Evolutionary conservation across 805 yeast genomes (phyloP).

Genomic region (Yarrowia alimentaria): DNA sequence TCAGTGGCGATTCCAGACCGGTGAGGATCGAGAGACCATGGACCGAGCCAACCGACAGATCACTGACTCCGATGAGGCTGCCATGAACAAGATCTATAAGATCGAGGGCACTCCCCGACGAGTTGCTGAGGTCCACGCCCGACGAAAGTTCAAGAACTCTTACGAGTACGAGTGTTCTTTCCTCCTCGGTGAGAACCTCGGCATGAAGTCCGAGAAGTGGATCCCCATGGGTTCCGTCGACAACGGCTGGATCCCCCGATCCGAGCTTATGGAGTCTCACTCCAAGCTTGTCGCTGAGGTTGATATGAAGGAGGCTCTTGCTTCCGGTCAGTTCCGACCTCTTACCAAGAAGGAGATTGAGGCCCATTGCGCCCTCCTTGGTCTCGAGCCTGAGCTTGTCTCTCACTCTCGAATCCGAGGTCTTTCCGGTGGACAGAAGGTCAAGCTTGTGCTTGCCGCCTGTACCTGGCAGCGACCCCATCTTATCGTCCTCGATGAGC

Average conservation of each 20-base stretch:
- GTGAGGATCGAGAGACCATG: constrained; percentile 99
- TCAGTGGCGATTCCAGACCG: constrained; percentile 99
- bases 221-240: constrained; percentile 99
- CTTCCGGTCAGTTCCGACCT: constrained; percentile 99
- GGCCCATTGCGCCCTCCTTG: constrained; percentile 97
- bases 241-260: constrained; percentile 99
- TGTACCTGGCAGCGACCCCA: constrained; percentile 99
- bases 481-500: constrained; percentile 98
- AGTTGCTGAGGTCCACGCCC: constrained; percentile 87
- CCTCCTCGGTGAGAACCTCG: constrained; percentile 96
- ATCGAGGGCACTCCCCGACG: constrained; percentile 98
- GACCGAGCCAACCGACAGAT: constrained; percentile 99
- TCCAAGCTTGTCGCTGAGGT: constrained; percentile 99
- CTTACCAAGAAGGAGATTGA: constrained; percentile 99
- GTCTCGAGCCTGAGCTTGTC: constrained; percentile 98
- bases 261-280: constrained; percentile 95
- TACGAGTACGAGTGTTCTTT: constrained; percentile 99
- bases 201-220: constrained; percentile 99
- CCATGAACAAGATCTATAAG: constrained; percentile 99
- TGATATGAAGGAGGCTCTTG: constrained; percentile 99
- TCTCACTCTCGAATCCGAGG: constrained; percentile 99
- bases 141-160: constrained; percentile 99
- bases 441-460: constrained; percentile 98
- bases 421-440: constrained; percentile 99
- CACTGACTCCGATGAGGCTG: constrained; percentile 93